These are phyloP conservation scores for Endogone sp. DNA, from an alignment of 192 early-diverging fungal species.

Conservation along the genomic window DNA sequence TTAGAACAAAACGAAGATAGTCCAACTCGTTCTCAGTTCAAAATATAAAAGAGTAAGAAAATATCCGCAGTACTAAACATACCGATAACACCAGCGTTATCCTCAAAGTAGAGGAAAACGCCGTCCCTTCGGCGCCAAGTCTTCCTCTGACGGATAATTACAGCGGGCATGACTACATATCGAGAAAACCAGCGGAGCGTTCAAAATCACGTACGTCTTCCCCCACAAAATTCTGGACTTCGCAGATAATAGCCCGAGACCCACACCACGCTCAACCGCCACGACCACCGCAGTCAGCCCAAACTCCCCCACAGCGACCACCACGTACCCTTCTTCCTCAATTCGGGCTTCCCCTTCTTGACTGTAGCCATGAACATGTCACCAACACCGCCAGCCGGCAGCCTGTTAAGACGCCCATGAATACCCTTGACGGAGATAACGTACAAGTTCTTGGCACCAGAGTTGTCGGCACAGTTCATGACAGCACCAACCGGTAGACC, in stretches of 20 bases:
- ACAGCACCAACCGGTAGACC: constrained; percentile 92
- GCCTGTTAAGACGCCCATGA: constrained; percentile 93
- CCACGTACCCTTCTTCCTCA: constrained; percentile 95
- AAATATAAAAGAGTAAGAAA: too few species aligned
- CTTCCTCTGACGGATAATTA: constrained; percentile 99
- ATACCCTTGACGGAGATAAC: constrained; percentile 97
- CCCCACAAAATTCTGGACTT: not conserved
- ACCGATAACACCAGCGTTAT: constrained; percentile 99
- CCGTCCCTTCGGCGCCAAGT: constrained; percentile 98
- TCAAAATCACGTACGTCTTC: constrained; percentile 8
- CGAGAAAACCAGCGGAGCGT: not conserved
- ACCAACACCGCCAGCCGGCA: constrained; percentile 97
- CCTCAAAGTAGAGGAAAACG: constrained; percentile 99
- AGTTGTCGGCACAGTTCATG: constrained; percentile 99
- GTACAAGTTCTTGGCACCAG: constrained; percentile 99
- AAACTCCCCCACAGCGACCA: not conserved
- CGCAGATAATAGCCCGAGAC: not conserved
- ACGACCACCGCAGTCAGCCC: not conserved
- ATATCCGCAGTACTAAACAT: constrained; percentile 49
- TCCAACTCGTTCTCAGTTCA: too few species aligned
- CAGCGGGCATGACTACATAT: constrained; percentile 93
- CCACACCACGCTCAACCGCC: not conserved
- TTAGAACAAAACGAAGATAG: too few species aligned
- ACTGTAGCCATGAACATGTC: constrained; percentile 99
- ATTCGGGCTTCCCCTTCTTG: constrained; percentile 99